Evolutionary conservation across 257 asterid genomes (phyloP), one percentile per base, ranked within the genome.

Genomic region (Nicotiana benthamiana): DNA sequence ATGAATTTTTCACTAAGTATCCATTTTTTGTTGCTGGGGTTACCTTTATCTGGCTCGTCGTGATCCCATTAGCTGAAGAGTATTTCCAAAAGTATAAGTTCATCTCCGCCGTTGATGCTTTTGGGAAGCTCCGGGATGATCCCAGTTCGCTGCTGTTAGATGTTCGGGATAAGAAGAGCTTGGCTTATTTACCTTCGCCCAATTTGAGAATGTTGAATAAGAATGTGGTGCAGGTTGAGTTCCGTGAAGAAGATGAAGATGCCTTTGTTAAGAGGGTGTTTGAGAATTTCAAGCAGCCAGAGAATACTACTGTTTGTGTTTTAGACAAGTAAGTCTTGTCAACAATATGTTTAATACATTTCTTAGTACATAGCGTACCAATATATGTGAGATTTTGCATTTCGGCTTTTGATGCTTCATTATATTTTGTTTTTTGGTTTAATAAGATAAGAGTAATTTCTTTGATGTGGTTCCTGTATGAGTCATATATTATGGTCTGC

Each of bases 11-110:
- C 89, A 92, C 54, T 53, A 91, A 84, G 80, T 86, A 93, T 83
- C 99, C 99, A 0, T 92, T 95, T 66, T 93, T 95, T 86, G 98
- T 92, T 75, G 89, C 93, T 9, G 91, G 97, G 0, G 94, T 95
- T 54, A 17, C 86, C 4, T 95, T 95, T 86, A 86, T 91, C 43
- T 95, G 98, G 97, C 97, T 95, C 30, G 88, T 92, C 62, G 95
- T 72, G 77, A 83, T 93, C 78, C 99, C 99, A 17, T 78, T 95
- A 79, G 77, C 89, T 0, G 90, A 93, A 86, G 89, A 89, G 82
- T 92, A 89, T 80, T 51, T 94, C 72, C 91, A 90, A 61, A 95
- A 93, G 87, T 93, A 88, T 80, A 92, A 92, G 87, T 89, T 86
- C 40, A 86, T 87, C 36, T 90, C 98, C 4, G 97, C 98, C 84